Conservation (phyloP, 2,329 filamentous ascomycete genomes). For the Pyricularia pennisetigena region DNA sequence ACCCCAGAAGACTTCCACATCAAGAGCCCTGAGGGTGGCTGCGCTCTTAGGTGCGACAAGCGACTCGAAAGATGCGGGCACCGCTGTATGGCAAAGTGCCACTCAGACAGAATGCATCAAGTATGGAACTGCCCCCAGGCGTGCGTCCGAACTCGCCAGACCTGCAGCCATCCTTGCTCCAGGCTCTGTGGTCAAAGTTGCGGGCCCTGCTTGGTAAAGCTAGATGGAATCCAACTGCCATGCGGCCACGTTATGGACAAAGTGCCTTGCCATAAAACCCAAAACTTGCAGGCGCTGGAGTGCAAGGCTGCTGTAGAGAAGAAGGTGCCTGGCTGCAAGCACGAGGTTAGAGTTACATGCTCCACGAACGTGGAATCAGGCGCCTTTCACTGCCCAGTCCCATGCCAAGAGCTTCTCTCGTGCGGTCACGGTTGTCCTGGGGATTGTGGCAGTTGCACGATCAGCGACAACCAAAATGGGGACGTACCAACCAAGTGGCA, state of each 20-base stretch:
- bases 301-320: conserved; percentile 39
- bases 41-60: conserved; percentile 37
- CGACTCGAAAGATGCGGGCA: conserved; percentile 36
- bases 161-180: conserved; percentile 35
- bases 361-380: conserved; percentile 27
- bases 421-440: conserved; percentile 52
- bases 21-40: conserved; percentile 54
- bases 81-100: conserved; percentile 32
- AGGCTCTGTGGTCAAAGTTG: conserved; percentile 33
- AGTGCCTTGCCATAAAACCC: conserved; percentile 28
- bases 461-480: conserved; percentile 18
- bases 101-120: conserved; percentile 35
- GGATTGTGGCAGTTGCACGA: conserved; percentile 38
- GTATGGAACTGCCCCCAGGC: conserved; percentile 33
- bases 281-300: conserved; percentile 31
- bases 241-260: conserved; percentile 30
- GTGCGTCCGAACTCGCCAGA: conserved; percentile 28
- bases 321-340: conserved; percentile 42
- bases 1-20: conserved; percentile 46
- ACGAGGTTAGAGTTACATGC: conserved; percentile 42
- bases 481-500: conserved; percentile 20
- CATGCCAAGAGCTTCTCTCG: conserved; percentile 32
- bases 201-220: conserved; percentile 22
- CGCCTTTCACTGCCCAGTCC: conserved; percentile 33
- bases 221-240: conserved; percentile 20